Percentiles rank a stretch among this genome's conserved stretches.
Evolutionary conservation across 129 eudicot genomes (phyloP).

Genomic region (Artemisia argyi): DNA sequence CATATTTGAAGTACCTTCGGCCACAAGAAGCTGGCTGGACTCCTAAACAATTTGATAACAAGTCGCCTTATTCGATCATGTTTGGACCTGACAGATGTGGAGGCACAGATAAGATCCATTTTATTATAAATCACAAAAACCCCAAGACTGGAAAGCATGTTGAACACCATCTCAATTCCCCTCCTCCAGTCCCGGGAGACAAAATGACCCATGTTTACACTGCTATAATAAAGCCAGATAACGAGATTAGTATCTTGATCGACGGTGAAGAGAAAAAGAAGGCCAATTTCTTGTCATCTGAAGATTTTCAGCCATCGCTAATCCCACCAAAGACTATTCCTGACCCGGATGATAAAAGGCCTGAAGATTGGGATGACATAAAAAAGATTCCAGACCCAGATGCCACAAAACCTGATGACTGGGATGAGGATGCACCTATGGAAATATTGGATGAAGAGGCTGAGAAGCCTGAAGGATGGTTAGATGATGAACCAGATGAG

Average conservation of each 20-base stretch:
- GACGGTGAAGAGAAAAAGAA: constrained; percentile 92
- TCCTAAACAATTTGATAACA: constrained; percentile 76
- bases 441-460: constrained; percentile 86
- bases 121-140: constrained; percentile 84
- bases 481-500: constrained; percentile 92
- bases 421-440: constrained; percentile 95
- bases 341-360: constrained; percentile 86
- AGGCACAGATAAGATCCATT: constrained; percentile 83
- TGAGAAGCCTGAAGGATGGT: constrained; percentile 90
- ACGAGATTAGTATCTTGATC: constrained; percentile 58
- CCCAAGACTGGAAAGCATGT: constrained; percentile 68
- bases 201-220: constrained; percentile 87
- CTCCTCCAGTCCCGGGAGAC: constrained; percentile 80
- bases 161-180: constrained; percentile 82
- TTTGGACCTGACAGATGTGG: constrained; percentile 99
- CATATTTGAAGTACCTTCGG: constrained; percentile 84
- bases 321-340: constrained; percentile 77
- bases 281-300: constrained; percentile 55
- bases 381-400: constrained; percentile 74
- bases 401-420: constrained; percentile 86
- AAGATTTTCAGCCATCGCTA: constrained; percentile 76
- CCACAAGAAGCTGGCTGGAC: constrained; percentile 92
- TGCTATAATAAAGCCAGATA: constrained; percentile 69
- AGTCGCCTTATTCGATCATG: constrained; percentile 90
- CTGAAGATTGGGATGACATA: constrained; percentile 90